Base-by-base conservation (phyloP, 805 yeast species). In the Debaryomyces prosopidis region DNA sequence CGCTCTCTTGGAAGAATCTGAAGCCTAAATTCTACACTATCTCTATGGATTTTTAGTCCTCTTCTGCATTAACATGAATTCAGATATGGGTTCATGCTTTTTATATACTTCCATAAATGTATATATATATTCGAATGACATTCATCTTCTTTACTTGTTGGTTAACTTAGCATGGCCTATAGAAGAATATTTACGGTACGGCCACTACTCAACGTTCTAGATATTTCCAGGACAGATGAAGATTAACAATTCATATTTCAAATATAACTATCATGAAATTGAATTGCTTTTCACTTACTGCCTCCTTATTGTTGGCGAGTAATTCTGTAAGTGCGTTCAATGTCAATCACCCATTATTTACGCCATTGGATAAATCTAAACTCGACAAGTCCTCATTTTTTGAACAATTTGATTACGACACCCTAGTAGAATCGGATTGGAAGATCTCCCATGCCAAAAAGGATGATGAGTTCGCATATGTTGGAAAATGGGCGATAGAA, bases 401-500 rank as follows among this genome's bases (percentile, higher is more conserved):
- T 53, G 94, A 87, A 62, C 87, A 84, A 54, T 87, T 87, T 52
- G 52, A 49, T 19, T 59, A 60, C 41, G 42, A 47, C 4, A 42
- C 52, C 17, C 47, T 72, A 15, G 48, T 48, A 2, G 33, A 50
- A 11, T 65, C 74, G 3, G 59, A 57, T 8, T 71, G 76, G 77
- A 71, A 68, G 47, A 71, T 77, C n/a, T 87, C 96, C 12, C 67
- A 73, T 39, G 80, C 80, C 7, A 67, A 62, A 51, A 77, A 73
- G 51, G 77, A 74, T 44, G 82, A 76, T 28, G 81, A 77, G 54
- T 75, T 77, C 52, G 59, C 82, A 2, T 89, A 86, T 59, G 75
- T 63, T 27, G 97, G 96, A 16, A 68, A 80, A 59, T 89, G 97
- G 97, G 68, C 69, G 6, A 71, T 90, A 35, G 87, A 82, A 60